Conservation (phyloP, 2,329 filamentous ascomycete species). For the Hypoxylon sp. region DNA sequence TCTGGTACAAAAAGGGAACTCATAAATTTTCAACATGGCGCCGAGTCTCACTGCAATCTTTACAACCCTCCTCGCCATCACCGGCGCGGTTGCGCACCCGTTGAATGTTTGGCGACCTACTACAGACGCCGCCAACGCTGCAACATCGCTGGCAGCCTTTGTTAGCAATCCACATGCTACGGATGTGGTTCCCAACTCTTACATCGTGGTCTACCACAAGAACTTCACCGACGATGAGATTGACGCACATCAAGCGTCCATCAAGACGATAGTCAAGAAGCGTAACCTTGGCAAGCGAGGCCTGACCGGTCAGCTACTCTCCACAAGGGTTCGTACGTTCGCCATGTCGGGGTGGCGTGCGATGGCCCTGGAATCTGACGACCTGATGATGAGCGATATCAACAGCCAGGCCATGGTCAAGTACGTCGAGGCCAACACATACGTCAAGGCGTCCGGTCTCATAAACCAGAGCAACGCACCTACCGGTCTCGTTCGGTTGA, state of each 20-base stretch:
- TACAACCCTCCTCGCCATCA: constrained; percentile 48
- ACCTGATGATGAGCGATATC: constrained; percentile 64
- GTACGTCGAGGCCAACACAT: constrained; percentile 67
- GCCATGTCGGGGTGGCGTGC: constrained; percentile 65
- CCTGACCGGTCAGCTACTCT: constrained; percentile 61
- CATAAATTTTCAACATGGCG: constrained; percentile 47
- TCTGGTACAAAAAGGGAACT: constrained; percentile 46
- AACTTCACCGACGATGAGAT: constrained; percentile 64
- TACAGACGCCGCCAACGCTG: constrained; percentile 6
- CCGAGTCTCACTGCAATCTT: constrained; percentile 49
- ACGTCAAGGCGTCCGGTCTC: constrained; percentile 59
- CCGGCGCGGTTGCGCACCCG: constrained; percentile 46
- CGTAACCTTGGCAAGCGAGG: constrained; percentile 69
- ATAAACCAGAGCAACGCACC: constrained; percentile 67
- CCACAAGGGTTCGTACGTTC: constrained; percentile 62
- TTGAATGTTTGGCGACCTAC: constrained; percentile 45
- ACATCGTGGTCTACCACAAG: constrained; percentile 75
- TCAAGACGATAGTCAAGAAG: constrained; percentile 65
- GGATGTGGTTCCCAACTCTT: constrained; percentile 67
- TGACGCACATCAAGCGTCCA: constrained; percentile 62
- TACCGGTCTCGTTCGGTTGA: constrained; percentile 67
- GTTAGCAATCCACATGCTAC: constrained; percentile 63
- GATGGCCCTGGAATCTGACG: constrained; percentile 66
- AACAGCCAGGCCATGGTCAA: constrained; percentile 63
- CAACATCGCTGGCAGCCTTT: constrained; percentile 57